These are phyloP conservation scores for Raphanus sativus DNA, from an alignment of 345 rosid genomes.

Conservation along the genomic window DNA sequence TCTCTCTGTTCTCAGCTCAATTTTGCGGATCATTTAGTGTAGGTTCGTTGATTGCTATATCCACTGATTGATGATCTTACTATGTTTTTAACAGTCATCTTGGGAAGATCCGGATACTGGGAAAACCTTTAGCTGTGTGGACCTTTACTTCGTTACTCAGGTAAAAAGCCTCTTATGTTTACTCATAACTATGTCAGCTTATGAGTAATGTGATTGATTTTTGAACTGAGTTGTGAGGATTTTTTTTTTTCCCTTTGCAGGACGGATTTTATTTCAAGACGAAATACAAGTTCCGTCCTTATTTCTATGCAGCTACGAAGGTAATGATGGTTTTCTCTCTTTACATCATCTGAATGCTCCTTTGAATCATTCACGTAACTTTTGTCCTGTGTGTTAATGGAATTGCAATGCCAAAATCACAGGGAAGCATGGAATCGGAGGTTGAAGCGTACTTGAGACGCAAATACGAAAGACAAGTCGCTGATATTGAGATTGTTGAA, in stretches of 20 bases:
- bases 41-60: neutral
- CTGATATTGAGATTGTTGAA: slow-evolving; percentile 62
- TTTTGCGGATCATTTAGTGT: neutral
- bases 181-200: slow-evolving; percentile 3
- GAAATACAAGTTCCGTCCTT: slow-evolving; percentile 85
- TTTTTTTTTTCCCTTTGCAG: slow-evolving; percentile 38
- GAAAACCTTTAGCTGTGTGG: slow-evolving; percentile 68
- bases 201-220: neutral
- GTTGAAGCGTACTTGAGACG: slow-evolving; percentile 83
- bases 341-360: neutral
- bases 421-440: slow-evolving; percentile 84
- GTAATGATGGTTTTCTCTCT: slow-evolving; percentile 34
- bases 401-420: neutral
- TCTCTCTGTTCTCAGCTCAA: slow-evolving; percentile 3
- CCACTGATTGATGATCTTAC: slow-evolving; percentile 7
- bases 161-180: slow-evolving; percentile 39
- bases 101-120: slow-evolving; percentile 68
- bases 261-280: slow-evolving; percentile 89
- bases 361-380: neutral
- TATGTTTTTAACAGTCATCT: slow-evolving; percentile 65
- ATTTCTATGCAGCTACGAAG: slow-evolving; percentile 83
- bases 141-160: slow-evolving; percentile 91
- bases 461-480: slow-evolving; percentile 80
- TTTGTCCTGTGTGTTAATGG: slow-evolving; percentile 5
- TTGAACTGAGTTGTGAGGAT: slow-evolving; percentile 5